phyloP scores from a whole-genome alignment of 129 eudicot genomes.

The Solidago caesia region DNA sequence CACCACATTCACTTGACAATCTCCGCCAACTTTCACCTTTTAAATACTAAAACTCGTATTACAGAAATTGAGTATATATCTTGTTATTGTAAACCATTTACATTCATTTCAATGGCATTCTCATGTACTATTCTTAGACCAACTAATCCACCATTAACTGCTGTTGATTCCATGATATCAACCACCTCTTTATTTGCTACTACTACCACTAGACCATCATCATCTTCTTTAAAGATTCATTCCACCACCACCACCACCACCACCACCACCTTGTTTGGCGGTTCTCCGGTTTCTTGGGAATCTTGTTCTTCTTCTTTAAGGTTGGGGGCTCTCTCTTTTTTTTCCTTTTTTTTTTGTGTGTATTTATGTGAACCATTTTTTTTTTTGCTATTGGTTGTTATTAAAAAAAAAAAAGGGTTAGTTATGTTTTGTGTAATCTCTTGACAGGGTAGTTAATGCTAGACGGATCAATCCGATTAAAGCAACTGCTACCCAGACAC shows the following conservation, averaged over 20 bases:
- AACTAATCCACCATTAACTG: conserved; percentile 34
- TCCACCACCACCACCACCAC: conserved; percentile 24
- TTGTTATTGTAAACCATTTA: too few relatives aligned
- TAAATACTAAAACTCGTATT: conserved; percentile 16
- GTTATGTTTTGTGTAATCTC: not conserved
- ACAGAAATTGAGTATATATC: not conserved
- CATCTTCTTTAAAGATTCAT: conserved; percentile 43
- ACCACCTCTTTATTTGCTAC: conserved; percentile 9
- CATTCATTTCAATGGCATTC: conserved; percentile 37
- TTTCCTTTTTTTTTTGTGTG: not conserved
- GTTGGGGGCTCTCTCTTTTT: conserved; percentile 39
- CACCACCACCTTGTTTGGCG: conserved; percentile 35
- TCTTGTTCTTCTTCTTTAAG: conserved; percentile 53
- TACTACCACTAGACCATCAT: not conserved
- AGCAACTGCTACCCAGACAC: conserved; percentile 82
- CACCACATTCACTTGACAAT: conserved; percentile 27
- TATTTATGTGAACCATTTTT: not conserved
- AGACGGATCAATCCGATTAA: conserved; percentile 44
- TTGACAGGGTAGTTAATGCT: conserved; percentile 36
- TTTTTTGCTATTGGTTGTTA: not conserved
- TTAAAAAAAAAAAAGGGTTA: not conserved
- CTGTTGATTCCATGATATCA: conserved; percentile 15
- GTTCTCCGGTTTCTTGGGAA: conserved; percentile 28
- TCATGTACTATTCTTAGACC: conserved; percentile 55
- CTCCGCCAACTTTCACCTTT: conserved; percentile 46